Conservation (phyloP, 352 stramenopile genomes). For the Globisporangium radiosum region DNA sequence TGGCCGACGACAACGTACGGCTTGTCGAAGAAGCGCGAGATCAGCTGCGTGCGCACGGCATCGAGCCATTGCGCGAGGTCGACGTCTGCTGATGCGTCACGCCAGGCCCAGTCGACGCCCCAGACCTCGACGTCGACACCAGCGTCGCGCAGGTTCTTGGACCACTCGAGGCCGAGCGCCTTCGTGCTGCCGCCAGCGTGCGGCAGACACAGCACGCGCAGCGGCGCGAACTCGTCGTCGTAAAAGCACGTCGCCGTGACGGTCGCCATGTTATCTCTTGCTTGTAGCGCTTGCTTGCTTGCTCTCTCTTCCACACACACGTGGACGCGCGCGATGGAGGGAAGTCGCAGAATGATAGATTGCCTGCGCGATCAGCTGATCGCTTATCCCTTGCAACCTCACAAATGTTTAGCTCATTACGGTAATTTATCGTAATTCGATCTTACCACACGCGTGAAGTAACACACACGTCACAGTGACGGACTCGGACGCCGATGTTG, state of each 20-base stretch:
- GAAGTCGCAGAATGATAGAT: slow-evolving; percentile 1
- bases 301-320: not conserved
- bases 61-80: slow-evolving; percentile 24
- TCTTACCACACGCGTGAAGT: too few relatives aligned
- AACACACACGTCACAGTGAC: too few relatives aligned
- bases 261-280: slow-evolving; percentile 18
- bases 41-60: slow-evolving; percentile 32
- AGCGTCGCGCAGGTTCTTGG: slow-evolving; percentile 26
- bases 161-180: slow-evolving; percentile 39
- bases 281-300: not conserved
- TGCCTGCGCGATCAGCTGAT: too few relatives aligned
- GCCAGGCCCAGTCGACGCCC: slow-evolving; percentile 57
- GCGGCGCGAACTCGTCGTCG: slow-evolving; percentile 49
- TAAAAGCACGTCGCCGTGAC: slow-evolving; percentile 51
- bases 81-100: not conserved
- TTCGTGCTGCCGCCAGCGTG: slow-evolving; percentile 40
- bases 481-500: too few relatives aligned
- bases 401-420: too few relatives aligned
- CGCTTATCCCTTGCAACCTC: too few relatives aligned
- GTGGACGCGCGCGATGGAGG: not conserved
- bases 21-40: slow-evolving; percentile 65
- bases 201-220: slow-evolving; percentile 61
- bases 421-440: too few relatives aligned
- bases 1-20: slow-evolving; percentile 62
- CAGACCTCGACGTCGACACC: slow-evolving; percentile 44